A percentile compares a stretch with the other conserved stretches of the same genome.
phyloP scores from a whole-genome alignment of 2,329 filamentous ascomycete genomes.

The Lecanosticta acicola region DNA sequence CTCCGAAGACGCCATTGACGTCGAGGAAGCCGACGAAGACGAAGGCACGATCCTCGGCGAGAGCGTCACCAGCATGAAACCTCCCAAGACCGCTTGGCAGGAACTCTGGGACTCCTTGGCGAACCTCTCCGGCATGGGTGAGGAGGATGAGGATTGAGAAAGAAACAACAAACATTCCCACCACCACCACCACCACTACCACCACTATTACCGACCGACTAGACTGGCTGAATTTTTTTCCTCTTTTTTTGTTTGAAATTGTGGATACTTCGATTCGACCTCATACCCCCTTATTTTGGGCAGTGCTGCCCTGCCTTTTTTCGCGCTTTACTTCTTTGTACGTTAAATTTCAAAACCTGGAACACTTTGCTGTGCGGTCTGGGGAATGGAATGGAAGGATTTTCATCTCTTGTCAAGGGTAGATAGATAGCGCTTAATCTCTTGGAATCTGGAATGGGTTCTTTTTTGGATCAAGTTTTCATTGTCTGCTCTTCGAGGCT shows the following conservation, averaged over 20 bases:
- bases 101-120: constrained; percentile 32
- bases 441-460: no score
- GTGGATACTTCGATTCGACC: background rate
- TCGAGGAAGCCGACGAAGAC: constrained; percentile 16
- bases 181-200: no score
- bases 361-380: background rate
- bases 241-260: background rate
- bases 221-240: background rate
- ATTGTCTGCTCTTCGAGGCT: background rate
- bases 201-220: no score
- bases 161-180: background rate
- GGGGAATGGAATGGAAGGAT: no score
- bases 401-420: no score
- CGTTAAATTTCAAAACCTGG: no score
- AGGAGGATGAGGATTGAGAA: constrained; percentile 21
- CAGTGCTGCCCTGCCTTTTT: no score
- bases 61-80: constrained; percentile 7
- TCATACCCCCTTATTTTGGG: no score
- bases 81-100: constrained; percentile 29
- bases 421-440: no score
- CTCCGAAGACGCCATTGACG: constrained; percentile 9
- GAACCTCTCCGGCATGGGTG: constrained; percentile 30
- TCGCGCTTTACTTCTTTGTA: no score
- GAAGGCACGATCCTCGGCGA: constrained; percentile 8
- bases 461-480: no score